These are phyloP conservation scores for Kodamaea sagamina DNA, from an alignment of 805 yeast genomes.

Conservation along the genomic window DNA sequence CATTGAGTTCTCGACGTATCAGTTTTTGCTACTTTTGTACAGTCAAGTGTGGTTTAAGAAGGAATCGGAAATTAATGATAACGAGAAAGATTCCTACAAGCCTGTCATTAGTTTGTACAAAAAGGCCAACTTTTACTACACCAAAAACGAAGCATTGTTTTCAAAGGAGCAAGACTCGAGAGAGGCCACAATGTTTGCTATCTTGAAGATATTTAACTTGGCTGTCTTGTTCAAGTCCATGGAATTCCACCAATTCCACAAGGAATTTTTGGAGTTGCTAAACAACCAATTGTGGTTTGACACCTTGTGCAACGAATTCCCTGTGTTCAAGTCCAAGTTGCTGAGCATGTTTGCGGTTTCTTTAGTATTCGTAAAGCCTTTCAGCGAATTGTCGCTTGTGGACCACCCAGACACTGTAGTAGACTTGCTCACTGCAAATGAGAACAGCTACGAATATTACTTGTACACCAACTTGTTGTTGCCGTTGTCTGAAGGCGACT, in stretches of 20 bases:
- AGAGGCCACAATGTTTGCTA: constrained; percentile 3
- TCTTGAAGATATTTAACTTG: constrained; percentile 22
- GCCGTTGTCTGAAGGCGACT: constrained; percentile 25
- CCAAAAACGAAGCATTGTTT: constrained; percentile 23
- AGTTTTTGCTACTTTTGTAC: constrained; percentile 23
- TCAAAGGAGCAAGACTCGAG: constrained; percentile 8
- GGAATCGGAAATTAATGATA: constrained; percentile 11
- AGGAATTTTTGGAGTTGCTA: constrained; percentile 23
- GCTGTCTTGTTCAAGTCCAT: constrained; percentile 27
- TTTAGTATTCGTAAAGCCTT: constrained; percentile 30
- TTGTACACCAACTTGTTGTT: constrained; percentile 23
- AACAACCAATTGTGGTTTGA: constrained; percentile 2
- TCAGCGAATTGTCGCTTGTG: constrained; percentile 28
- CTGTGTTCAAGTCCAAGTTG: constrained; percentile 21
- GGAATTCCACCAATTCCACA: constrained; percentile 27
- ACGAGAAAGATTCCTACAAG: constrained; percentile 11
- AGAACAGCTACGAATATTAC: constrained; percentile 17
- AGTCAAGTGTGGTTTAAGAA: constrained; percentile 25
- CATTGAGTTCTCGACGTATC: constrained; percentile 32
- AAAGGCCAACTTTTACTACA: constrained; percentile 25
- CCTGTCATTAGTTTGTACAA: constrained; percentile 20
- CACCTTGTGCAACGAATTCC: constrained; percentile 5
- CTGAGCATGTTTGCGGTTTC: constrained; percentile 28
- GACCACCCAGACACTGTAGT: constrained; percentile 19
- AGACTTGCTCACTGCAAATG: constrained; percentile 21